These are phyloP conservation scores for Tetrahymena borealis DNA, from an alignment of 73 alveolate species.

Conservation along the genomic window DNA sequence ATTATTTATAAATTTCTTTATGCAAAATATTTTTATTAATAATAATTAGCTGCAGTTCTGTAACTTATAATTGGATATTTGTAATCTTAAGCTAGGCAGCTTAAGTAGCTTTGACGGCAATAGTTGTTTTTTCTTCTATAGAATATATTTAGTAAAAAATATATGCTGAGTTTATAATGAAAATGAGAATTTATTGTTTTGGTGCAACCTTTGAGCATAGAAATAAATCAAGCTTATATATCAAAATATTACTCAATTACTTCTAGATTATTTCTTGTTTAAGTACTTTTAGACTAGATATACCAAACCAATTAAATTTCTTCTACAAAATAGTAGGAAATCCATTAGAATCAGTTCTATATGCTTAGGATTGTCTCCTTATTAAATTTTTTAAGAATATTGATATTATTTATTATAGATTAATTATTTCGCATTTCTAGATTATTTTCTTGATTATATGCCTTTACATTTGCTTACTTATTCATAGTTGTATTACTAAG, in stretches of 20 bases:
- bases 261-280: not conserved
- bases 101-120: not conserved
- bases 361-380: not conserved
- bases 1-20: no score
- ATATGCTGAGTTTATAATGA: not conserved
- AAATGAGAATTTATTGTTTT: not conserved
- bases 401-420: not conserved
- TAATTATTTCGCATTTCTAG: not conserved
- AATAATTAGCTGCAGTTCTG: not conserved
- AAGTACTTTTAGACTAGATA: not conserved
- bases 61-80: not conserved
- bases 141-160: not conserved
- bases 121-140: not conserved
- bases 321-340: not conserved
- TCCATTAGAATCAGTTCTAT: not conserved
- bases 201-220: not conserved
- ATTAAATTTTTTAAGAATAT: not conserved
- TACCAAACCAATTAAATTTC: not conserved
- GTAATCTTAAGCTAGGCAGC: not conserved
- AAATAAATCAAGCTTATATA: not conserved
- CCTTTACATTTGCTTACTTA: not conserved
- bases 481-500: not conserved
- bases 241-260: not conserved
- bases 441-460: not conserved
- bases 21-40: not conserved